Percentiles rank a stretch among this genome's conserved stretches.
phyloP scores from a whole-genome alignment of 495 filamentous ascomycete species.

The Jackrogersella minutella region DNA sequence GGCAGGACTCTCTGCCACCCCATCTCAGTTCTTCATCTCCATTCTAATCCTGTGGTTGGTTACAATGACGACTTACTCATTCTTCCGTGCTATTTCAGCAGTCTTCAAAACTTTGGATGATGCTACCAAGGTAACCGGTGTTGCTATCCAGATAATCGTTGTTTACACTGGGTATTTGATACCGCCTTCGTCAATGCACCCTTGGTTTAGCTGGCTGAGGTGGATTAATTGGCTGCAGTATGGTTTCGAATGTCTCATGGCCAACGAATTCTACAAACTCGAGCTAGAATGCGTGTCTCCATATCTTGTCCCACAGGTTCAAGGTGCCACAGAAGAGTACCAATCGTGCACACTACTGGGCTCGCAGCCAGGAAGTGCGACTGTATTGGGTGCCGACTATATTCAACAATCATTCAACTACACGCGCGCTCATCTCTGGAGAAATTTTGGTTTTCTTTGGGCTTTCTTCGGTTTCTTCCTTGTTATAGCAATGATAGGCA shows the following conservation, averaged over 20 bases:
- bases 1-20: slow-evolving; percentile 68
- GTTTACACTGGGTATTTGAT: slow-evolving; percentile 83
- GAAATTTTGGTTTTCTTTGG: slow-evolving; percentile 74
- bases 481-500: slow-evolving; percentile 65
- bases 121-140: slow-evolving; percentile 72
- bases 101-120: slow-evolving; percentile 63
- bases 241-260: slow-evolving; percentile 74
- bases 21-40: slow-evolving; percentile 86
- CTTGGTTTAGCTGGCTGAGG: slow-evolving; percentile 56
- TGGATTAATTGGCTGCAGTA: slow-evolving; percentile 43
- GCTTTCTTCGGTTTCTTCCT: slow-evolving; percentile 72
- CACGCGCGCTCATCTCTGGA: slow-evolving; percentile 66
- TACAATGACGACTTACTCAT: slow-evolving; percentile 79
- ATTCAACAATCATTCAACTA: slow-evolving; percentile 65
- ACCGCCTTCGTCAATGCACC: slow-evolving; percentile 74
- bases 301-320: slow-evolving; percentile 54
- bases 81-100: slow-evolving; percentile 76
- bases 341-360: slow-evolving; percentile 68
- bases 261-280: slow-evolving; percentile 77
- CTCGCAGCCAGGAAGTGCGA: slow-evolving; percentile 54
- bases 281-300: slow-evolving; percentile 46
- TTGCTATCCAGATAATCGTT: slow-evolving; percentile 71
- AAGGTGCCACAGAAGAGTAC: slow-evolving; percentile 44
- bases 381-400: slow-evolving; percentile 62
- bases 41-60: slow-evolving; percentile 66